These are phyloP conservation scores for Sporothrix protearum DNA, from an alignment of 2,329 filamentous ascomycete genomes.

Conservation along the genomic window DNA sequence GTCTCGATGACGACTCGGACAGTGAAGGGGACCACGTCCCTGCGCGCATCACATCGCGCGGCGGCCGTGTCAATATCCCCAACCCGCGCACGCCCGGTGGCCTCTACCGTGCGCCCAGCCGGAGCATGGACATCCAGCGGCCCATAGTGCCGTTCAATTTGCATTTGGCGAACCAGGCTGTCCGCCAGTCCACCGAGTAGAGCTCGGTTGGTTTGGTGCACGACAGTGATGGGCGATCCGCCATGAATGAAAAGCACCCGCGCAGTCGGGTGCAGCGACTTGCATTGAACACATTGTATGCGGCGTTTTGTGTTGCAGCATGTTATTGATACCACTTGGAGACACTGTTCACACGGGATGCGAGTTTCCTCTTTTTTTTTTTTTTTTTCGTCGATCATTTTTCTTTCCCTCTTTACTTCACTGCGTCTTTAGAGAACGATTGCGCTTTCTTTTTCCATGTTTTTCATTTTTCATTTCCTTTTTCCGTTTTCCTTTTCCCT, in stretches of 20 bases:
- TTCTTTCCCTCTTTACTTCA: neutral
- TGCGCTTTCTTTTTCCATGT: no score
- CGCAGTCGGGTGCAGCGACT: neutral
- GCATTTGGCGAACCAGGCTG: constrained; percentile 33
- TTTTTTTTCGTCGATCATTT: neutral
- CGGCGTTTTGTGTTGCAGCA: neutral
- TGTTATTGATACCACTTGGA: neutral
- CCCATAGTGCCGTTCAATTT: constrained; percentile 36
- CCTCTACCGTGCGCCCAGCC: constrained; percentile 48
- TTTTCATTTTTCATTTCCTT: neutral
- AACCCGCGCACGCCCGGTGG: constrained; percentile 55
- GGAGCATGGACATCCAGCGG: constrained; percentile 55
- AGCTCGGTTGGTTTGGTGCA: neutral
- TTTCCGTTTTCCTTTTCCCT: neutral
- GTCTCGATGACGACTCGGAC: constrained; percentile 40
- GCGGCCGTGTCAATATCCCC: constrained; percentile 55
- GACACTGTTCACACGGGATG: neutral
- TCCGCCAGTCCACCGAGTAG: neutral
- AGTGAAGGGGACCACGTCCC: constrained; percentile 38
- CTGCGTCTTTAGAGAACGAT: neutral
- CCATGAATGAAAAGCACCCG: neutral
- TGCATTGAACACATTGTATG: neutral
- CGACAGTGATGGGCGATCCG: neutral
- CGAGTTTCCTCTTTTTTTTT: no score
- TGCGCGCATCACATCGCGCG: constrained; percentile 47